These are phyloP conservation scores for Zygosaccharomyces bailii DNA, from an alignment of 805 yeast species.

Conservation along the genomic window DNA sequence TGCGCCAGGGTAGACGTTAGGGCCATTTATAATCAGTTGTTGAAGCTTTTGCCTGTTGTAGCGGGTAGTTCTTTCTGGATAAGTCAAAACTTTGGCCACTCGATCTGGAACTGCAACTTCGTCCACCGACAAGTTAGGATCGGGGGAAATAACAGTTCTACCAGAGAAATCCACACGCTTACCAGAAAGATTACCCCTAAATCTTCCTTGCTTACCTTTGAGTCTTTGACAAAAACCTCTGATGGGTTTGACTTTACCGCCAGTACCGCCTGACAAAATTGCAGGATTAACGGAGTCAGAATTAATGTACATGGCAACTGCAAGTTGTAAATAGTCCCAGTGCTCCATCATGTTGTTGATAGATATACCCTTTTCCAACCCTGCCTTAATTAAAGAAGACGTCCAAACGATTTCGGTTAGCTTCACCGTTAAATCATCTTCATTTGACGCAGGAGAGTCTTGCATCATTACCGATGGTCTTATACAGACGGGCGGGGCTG, in stretches of 20 bases:
- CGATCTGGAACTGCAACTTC: conserved; percentile 98
- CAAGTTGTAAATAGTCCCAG: conserved; percentile 95
- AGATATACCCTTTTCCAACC: conserved; percentile 91
- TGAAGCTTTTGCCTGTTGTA: conserved; percentile 80
- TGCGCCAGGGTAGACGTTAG: conserved; percentile 92
- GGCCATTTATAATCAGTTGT: conserved; percentile 74
- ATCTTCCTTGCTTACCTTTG: conserved; percentile 98
- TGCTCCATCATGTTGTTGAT: conserved; percentile 95
- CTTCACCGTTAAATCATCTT: conserved; percentile 95
- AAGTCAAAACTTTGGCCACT: conserved; percentile 92
- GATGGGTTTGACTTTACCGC: conserved; percentile 64
- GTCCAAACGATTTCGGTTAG: conserved; percentile 97
- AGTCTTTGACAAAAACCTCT: conserved; percentile 95
- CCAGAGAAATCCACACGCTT: conserved; percentile 98
- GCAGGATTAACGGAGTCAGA: conserved; percentile 89
- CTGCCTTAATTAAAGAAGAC: conserved; percentile 88
- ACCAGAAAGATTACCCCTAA: conserved; percentile 96
- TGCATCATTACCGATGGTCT: conserved; percentile 96
- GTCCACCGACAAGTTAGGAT: conserved; percentile 90
- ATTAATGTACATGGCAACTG: conserved; percentile 96
- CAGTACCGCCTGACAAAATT: conserved; percentile 64
- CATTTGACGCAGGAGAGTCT: conserved; percentile 84
- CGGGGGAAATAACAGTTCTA: conserved; percentile 97
- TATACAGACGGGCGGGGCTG: conserved; percentile 98
- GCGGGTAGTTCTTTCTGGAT: conserved; percentile 90